phyloP scores from a whole-genome alignment of 495 filamentous ascomycete genomes.

The Xylaria bambusicola region DNA sequence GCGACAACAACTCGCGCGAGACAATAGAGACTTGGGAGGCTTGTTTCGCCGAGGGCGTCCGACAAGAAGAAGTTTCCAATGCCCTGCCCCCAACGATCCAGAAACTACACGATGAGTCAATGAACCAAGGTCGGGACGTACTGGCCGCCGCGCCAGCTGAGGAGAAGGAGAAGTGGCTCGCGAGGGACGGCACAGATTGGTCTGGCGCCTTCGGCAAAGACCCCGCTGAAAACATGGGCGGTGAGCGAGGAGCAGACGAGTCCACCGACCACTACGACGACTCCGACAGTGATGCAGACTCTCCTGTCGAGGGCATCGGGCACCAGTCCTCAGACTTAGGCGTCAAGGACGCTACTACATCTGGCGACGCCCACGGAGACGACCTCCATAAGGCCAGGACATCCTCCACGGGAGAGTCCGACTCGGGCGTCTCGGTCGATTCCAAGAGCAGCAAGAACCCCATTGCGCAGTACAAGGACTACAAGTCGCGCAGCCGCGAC shows the following conservation, averaged over 20 bases:
- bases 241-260: conserved; percentile 45
- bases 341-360: conserved; percentile 41
- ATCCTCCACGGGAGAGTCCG: conserved; percentile 16
- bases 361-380: conserved; percentile 13
- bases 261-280: conserved; percentile 43
- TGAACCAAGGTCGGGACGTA: conserved; percentile 77
- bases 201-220: conserved; percentile 77
- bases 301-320: conserved; percentile 16
- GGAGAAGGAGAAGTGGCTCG: conserved; percentile 76
- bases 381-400: conserved; percentile 24
- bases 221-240: conserved; percentile 46
- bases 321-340: conserved; percentile 45
- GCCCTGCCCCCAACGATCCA: conserved; percentile 68
- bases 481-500: conserved; percentile 54
- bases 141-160: conserved; percentile 66
- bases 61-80: conserved; percentile 62
- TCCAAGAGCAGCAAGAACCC: conserved; percentile 43
- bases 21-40: conserved; percentile 95
- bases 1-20: conserved; percentile 86
- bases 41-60: conserved; percentile 81
- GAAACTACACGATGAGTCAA: conserved; percentile 74
- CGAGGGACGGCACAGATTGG: conserved; percentile 83
- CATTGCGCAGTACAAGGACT: conserved; percentile 51
- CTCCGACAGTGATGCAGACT: conserved; percentile 45
- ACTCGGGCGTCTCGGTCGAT: conserved; percentile 24